phyloP scores from a whole-genome alignment of 352 stramenopile genomes.

The Chloridella minuta region DNA sequence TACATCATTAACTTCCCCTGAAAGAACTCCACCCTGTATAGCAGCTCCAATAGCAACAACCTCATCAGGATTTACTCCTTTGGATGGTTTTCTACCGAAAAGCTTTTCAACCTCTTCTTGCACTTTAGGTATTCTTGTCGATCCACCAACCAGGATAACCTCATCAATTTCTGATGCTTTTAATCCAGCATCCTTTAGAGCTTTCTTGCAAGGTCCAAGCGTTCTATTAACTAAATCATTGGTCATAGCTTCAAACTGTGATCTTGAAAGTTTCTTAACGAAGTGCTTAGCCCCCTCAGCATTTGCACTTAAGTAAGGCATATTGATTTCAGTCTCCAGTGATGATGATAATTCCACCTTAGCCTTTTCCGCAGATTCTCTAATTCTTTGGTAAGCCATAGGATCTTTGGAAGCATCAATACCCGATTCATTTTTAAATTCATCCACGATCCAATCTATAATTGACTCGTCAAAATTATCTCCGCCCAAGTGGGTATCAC shows the following conservation, averaged over 20 bases:
- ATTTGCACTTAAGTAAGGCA: conserved; percentile 26
- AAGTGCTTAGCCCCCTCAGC: conserved; percentile 27
- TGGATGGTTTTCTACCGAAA: conserved; percentile 28
- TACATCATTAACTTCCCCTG: conserved; percentile 32
- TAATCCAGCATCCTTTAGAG: conserved; percentile 19
- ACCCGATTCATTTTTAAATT: conserved; percentile 26
- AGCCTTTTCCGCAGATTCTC: conserved; percentile 29
- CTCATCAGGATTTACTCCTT: background rate
- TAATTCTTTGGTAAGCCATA: conserved; percentile 23
- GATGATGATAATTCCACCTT: conserved; percentile 24
- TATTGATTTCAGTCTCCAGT: conserved; percentile 24
- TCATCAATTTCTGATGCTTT: conserved; percentile 26
- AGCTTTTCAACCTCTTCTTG: conserved; percentile 28
- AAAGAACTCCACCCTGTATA: conserved; percentile 15
- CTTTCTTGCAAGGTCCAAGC: conserved; percentile 15
- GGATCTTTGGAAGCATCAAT: background rate
- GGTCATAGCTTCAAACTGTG: conserved; percentile 79
- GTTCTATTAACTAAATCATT: conserved; percentile 51
- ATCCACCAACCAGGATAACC: conserved; percentile 37
- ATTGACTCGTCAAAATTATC: conserved; percentile 71
- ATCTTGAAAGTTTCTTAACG: conserved; percentile 45
- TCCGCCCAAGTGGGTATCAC: conserved; percentile 59
- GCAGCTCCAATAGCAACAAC: background rate
- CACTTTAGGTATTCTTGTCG: conserved; percentile 34
- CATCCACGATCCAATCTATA: conserved; percentile 57